phyloP scores from a whole-genome alignment of 768 basidiomycete species.

The Suillus sp. region DNA sequence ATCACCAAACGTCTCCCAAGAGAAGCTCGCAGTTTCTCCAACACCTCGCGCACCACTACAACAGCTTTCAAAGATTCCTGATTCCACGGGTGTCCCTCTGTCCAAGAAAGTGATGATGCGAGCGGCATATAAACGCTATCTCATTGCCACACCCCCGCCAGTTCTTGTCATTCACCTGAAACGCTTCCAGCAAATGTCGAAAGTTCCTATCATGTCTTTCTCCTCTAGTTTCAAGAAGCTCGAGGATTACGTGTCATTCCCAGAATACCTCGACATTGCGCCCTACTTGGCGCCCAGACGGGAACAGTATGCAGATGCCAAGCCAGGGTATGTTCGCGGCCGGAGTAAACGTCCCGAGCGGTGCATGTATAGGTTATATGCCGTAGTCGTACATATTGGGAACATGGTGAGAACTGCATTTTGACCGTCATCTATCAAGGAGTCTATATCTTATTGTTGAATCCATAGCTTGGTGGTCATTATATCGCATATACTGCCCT shows the following conservation, averaged over 20 bases:
- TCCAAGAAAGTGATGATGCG: constrained; percentile 71
- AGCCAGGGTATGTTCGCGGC: constrained; percentile 25
- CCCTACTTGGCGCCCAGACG: constrained; percentile 85
- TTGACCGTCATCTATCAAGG: not conserved
- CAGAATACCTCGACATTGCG: constrained; percentile 79
- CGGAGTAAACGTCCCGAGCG: constrained; percentile 31
- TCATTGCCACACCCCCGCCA: constrained; percentile 83
- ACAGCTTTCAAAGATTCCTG: constrained; percentile 33
- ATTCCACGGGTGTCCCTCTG: constrained; percentile 35
- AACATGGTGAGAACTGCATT: constrained; percentile 62
- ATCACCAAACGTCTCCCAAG: constrained; percentile 36
- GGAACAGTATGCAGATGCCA: constrained; percentile 65
- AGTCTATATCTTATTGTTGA: constrained; percentile 13
- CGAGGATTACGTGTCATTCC: constrained; percentile 91
- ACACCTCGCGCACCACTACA: constrained; percentile 27
- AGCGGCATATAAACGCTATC: constrained; percentile 91
- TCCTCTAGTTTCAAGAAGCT: constrained; percentile 82
- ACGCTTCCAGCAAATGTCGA: constrained; percentile 85
- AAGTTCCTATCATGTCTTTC: constrained; percentile 61
- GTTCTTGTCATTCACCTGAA: constrained; percentile 92
- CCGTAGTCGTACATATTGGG: constrained; percentile 85
- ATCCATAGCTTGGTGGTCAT: constrained; percentile 76
- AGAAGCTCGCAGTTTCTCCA: constrained; percentile 23
- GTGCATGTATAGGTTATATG: constrained; percentile 72
- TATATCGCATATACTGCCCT: constrained; percentile 86